Evolutionary conservation across 768 basidiomycete genomes (phyloP), one percentile per base, ranked within the genome.

Genomic region (Hydnomerulius pinastri): DNA sequence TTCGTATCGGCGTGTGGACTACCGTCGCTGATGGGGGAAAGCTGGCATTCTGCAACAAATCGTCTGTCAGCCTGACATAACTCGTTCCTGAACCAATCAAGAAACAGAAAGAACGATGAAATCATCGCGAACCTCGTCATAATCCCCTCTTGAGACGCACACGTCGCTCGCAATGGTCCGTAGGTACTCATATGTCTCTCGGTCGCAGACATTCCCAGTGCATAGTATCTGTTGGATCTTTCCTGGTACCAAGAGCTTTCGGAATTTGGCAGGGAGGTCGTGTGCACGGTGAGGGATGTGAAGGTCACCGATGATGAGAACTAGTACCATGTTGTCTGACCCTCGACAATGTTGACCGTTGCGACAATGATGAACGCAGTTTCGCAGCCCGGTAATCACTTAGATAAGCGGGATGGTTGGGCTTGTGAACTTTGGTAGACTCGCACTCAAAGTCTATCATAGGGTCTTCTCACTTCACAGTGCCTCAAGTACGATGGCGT

Each of bases 221-320:
- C 93, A 97, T 21, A 98, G 77, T 51, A 98, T 97, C 69, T 98
- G 96, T 55, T 95, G 92, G 38, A 99, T 98, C 71, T 99, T 99
- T 18, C 97, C 97, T 17, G 90, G 90, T 5, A 92, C 86, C 45
- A 99, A 78, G 1, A 98, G 85, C 64, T 98, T 97, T 75, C 96
- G 95, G 75, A 99, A 99, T 73, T 98, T 98, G 12, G 84, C 76
- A 0, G 97, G 95, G 8, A 99, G 81, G 64, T 97, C 97, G 66
- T 97, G 92, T 8, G 75, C 77, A 37, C 91, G 75, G 67, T 92
- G 87, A 1, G 97, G 97, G 64, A 98, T 98, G 69, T 98, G 95
- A 18, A 98, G 81, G 76, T 99, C 97, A 44, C 96, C 96, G 56
- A 98, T 92, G 62, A 97, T 84, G 49, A 98, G 89, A 35, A 99